These are phyloP conservation scores for Nidularia sp. DNA, from an alignment of 768 basidiomycete genomes.

Conservation along the genomic window DNA sequence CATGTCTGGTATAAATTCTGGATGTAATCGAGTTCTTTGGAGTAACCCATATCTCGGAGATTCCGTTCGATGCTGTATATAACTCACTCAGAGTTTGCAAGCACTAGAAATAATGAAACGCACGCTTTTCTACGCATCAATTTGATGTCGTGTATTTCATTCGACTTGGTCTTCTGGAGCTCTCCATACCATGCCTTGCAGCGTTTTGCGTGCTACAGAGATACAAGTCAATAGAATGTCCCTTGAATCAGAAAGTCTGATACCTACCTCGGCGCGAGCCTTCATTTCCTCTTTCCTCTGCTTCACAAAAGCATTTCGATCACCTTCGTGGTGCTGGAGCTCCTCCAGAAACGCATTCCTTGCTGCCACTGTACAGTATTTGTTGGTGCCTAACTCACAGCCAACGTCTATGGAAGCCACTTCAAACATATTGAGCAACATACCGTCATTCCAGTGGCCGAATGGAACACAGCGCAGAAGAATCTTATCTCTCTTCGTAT, in stretches of 20 bases:
- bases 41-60: slow-evolving; percentile 9
- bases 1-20: slow-evolving; percentile 3
- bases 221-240: neutral
- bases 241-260: neutral
- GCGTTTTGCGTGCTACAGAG: neutral
- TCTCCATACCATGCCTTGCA: neutral
- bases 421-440: neutral
- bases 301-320: neutral
- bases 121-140: neutral
- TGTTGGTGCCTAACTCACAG: slow-evolving; percentile 2
- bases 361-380: slow-evolving; percentile 1
- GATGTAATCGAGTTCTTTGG: slow-evolving; percentile 5
- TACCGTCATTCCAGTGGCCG: slow-evolving; percentile 4
- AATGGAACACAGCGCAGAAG: slow-evolving; percentile 1
- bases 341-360: neutral
- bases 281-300: neutral
- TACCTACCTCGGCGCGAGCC: neutral
- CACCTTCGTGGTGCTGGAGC: neutral
- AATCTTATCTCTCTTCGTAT: slow-evolving; percentile 8
- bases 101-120: neutral
- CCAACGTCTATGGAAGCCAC: neutral
- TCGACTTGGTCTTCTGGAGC: neutral
- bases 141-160: neutral
- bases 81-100: neutral
- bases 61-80: neutral